Evolutionary conservation across 1,284 basidiomycete genomes (phyloP).

Genomic region (Rhizoctonia solani): DNA sequence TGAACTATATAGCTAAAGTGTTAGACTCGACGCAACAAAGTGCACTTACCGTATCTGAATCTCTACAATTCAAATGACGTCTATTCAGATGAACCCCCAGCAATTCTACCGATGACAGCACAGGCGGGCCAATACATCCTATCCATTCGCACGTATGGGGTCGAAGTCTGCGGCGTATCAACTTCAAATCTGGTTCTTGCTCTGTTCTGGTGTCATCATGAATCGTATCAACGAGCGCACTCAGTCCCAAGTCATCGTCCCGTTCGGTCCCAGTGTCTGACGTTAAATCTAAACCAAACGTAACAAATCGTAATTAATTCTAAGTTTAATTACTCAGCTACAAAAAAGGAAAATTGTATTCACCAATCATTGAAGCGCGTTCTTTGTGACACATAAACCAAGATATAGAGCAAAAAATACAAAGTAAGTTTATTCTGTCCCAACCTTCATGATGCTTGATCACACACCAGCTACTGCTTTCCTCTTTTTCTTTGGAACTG

Average conservation of each 20-base stretch:
- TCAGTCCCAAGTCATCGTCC: not conserved
- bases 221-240: not conserved
- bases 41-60: not conserved
- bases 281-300: not conserved
- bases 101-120: constrained; percentile 15
- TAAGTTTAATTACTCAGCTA: not conserved
- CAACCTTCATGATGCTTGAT: not conserved
- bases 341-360: constrained; percentile 13
- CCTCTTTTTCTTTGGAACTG: constrained; percentile 6
- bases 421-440: not conserved
- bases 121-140: constrained; percentile 21
- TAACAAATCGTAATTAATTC: not conserved
- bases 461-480: constrained; percentile 31
- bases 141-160: constrained; percentile 15
- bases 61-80: not conserved
- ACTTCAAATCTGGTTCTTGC: not conserved
- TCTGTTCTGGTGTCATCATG: not conserved
- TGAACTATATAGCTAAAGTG: no score
- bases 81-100: constrained; percentile 25
- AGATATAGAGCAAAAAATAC: constrained; percentile 1
- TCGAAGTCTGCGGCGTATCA: constrained; percentile 16
- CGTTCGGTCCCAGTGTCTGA: not conserved
- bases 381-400: not conserved
- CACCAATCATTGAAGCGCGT: constrained; percentile 23
- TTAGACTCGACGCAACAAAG: not conserved